Conservation (phyloP, 352 stramenopile genomes). For the Globisporangium acanthophoron region DNA sequence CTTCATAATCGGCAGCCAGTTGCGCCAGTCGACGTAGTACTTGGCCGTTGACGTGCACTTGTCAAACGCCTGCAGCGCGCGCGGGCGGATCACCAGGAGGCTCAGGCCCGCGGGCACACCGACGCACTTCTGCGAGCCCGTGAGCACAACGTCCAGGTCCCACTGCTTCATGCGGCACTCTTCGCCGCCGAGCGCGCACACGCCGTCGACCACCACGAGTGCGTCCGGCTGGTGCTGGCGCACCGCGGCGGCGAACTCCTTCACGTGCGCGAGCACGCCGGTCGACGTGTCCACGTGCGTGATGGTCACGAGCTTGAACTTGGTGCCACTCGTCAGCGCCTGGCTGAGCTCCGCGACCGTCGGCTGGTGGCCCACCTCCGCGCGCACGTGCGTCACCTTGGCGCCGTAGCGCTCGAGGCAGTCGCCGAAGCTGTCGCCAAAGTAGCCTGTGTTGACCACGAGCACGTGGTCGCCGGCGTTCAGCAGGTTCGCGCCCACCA, state of each 20-base stretch:
- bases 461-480: constrained; percentile 60
- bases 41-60: constrained; percentile 45
- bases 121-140: constrained; percentile 75
- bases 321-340: constrained; percentile 26
- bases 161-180: constrained; percentile 79
- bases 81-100: constrained; percentile 58
- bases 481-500: constrained; percentile 74
- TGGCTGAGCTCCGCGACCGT: constrained; percentile 41
- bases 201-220: constrained; percentile 62
- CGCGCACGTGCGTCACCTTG: constrained; percentile 50
- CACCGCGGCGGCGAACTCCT: constrained; percentile 49
- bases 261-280: constrained; percentile 53
- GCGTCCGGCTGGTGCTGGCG: constrained; percentile 55
- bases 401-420: constrained; percentile 68
- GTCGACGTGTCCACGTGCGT: constrained; percentile 80
- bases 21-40: constrained; percentile 77
- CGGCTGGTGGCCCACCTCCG: constrained; percentile 49
- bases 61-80: constrained; percentile 60
- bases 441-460: constrained; percentile 77
- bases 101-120: constrained; percentile 63
- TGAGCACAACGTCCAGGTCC: constrained; percentile 76
- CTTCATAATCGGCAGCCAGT: constrained; percentile 83
- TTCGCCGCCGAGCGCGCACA: constrained; percentile 65
- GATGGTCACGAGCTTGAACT: constrained; percentile 69
- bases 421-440: constrained; percentile 64